Evolutionary conservation across 768 basidiomycete species (phyloP).

Genomic region (Pleurotus pulmonarius): DNA sequence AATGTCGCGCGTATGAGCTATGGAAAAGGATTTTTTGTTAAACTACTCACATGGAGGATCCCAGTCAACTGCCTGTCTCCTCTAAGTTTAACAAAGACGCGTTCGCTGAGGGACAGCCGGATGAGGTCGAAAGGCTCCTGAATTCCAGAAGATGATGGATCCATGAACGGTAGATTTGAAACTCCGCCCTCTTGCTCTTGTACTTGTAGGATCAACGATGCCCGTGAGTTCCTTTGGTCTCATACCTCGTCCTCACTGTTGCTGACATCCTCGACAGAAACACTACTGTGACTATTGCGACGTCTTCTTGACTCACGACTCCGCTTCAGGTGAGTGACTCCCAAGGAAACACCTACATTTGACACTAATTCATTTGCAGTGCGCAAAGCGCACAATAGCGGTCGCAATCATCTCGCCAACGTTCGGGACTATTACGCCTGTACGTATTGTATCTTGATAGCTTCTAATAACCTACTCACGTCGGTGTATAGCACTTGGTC

Average conservation of each 20-base stretch:
- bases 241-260: slow-evolving; percentile 4
- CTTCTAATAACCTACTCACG: slow-evolving; percentile 10
- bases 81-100: slow-evolving; percentile 95
- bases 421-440: slow-evolving; percentile 97
- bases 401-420: slow-evolving; percentile 94
- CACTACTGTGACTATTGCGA: slow-evolving; percentile 94
- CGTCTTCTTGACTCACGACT: slow-evolving; percentile 93
- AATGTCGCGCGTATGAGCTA: slow-evolving; percentile 13
- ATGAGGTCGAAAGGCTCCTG: slow-evolving; percentile 98
- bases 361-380: slow-evolving; percentile 41
- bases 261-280: slow-evolving; percentile 48
- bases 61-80: slow-evolving; percentile 92
- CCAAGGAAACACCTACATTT: too few species aligned
- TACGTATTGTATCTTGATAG: slow-evolving; percentile 28
- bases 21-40: slow-evolving; percentile 8
- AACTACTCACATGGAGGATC: slow-evolving; percentile 76
- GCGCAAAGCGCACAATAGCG: slow-evolving; percentile 97
- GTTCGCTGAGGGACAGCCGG: slow-evolving; percentile 92
- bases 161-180: slow-evolving; percentile 46
- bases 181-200: slow-evolving; percentile 20
- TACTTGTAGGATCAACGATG: slow-evolving; percentile 39
- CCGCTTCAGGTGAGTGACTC: slow-evolving; percentile 70
- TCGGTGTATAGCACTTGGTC: slow-evolving; percentile 61
- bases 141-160: slow-evolving; percentile 67
- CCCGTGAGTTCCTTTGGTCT: slow-evolving; percentile 45